These are phyloP conservation scores for Gossypium ekmanianum DNA, from an alignment of 345 rosid genomes.

Conservation along the genomic window DNA sequence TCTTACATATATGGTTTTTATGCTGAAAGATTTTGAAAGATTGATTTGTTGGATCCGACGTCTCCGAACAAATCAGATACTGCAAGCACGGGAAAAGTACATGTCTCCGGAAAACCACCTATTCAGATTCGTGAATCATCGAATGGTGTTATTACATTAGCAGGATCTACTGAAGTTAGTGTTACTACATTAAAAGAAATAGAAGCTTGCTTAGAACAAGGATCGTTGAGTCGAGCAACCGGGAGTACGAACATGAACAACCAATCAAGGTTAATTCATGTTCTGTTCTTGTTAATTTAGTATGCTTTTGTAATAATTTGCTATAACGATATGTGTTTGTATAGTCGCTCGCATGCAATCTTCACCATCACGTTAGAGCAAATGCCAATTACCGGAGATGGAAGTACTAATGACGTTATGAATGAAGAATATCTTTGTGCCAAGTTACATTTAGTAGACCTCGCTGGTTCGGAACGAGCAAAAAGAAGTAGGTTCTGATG, in stretches of 20 bases:
- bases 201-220: constrained; percentile 93
- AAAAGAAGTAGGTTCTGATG: constrained; percentile 96
- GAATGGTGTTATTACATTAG: constrained; percentile 89
- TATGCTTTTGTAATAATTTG: background rate
- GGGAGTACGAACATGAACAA: constrained; percentile 99
- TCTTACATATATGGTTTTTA: constrained; percentile 4
- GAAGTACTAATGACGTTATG: constrained; percentile 48
- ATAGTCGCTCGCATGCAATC: constrained; percentile 98
- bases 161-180: constrained; percentile 91
- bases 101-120: constrained; percentile 81
- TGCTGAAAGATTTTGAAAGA: constrained; percentile 86
- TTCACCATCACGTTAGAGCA: constrained; percentile 97
- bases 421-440: constrained; percentile 95
- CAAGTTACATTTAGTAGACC: constrained; percentile 95
- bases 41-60: constrained; percentile 81
- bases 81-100: constrained; percentile 49
- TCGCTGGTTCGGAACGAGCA: constrained; percentile 98
- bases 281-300: background rate
- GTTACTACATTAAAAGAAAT: constrained; percentile 80
- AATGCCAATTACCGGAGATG: constrained; percentile 67
- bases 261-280: constrained; percentile 69
- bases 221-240: constrained; percentile 89
- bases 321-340: constrained; percentile 16
- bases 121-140: constrained; percentile 97
- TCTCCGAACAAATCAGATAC: constrained; percentile 56